A percentile compares a stretch with the other conserved stretches of the same genome.
Conservation (phyloP, 768 basidiomycete species). For the Cystoderma amianthinum region DNA sequence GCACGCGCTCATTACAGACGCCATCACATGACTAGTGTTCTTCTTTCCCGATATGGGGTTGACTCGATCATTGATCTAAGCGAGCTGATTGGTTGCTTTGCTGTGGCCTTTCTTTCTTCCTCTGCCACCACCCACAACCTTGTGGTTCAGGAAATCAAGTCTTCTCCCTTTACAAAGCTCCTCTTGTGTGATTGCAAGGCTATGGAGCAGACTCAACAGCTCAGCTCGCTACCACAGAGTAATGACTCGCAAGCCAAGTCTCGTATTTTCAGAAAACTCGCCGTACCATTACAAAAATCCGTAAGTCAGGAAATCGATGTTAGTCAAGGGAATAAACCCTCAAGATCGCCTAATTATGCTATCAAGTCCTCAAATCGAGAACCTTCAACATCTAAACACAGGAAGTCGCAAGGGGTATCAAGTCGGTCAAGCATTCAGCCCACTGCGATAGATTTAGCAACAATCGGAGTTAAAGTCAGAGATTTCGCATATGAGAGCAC, state of each 20-base stretch:
- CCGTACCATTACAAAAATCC: too few relatives aligned
- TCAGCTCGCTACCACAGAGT: too few relatives aligned
- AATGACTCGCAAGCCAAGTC: too few relatives aligned
- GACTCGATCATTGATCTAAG: not conserved
- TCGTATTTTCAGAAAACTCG: too few relatives aligned
- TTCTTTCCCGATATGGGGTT: not conserved
- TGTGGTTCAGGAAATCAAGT: not conserved
- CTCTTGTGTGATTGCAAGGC: not conserved
- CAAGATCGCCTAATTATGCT: conserved; percentile 1
- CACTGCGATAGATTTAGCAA: conserved; percentile 6
- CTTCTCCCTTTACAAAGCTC: too few relatives aligned
- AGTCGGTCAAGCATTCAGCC: not conserved
- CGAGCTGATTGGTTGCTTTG: not conserved
- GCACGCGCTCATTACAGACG: too few relatives aligned
- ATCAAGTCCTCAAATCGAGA: conserved; percentile 1
- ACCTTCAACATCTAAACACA: not conserved
- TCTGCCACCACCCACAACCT: not conserved
- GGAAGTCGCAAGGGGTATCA: not conserved
- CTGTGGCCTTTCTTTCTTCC: not conserved
- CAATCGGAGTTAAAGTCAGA: conserved; percentile 37
- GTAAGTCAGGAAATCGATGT: conserved; percentile 3
- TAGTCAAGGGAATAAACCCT: not conserved
- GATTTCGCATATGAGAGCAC: conserved; percentile 69
- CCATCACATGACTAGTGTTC: too few relatives aligned
- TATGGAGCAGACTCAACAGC: too few relatives aligned